Evolutionary conservation across 2,329 filamentous ascomycete species (phyloP).

Genomic region (Fusarium compactum): DNA sequence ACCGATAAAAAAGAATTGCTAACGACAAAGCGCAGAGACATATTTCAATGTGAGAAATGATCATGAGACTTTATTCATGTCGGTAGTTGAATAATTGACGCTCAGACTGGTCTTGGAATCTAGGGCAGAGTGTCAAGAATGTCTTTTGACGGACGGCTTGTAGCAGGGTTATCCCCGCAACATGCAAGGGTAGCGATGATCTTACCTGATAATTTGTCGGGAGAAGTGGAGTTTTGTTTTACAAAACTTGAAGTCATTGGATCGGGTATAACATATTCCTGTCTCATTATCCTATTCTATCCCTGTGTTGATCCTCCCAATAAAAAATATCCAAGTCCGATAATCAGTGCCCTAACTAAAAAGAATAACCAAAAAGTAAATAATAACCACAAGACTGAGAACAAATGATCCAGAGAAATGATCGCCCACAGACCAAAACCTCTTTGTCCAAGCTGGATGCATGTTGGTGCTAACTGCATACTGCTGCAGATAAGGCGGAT

Average conservation of each 20-base stretch:
- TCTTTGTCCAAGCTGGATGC: constrained; percentile 1
- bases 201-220: not conserved
- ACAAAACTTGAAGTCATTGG: no score
- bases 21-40: not conserved
- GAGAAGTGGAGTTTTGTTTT: not conserved
- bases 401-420: not conserved
- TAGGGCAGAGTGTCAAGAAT: no score
- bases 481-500: constrained; percentile 8
- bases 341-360: not conserved
- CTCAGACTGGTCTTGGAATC: not conserved
- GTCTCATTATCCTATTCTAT: not conserved
- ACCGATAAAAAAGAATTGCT: no score
- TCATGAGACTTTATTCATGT: not conserved
- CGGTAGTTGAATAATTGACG: not conserved
- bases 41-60: not conserved
- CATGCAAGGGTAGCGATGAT: not conserved
- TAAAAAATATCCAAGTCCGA: no score
- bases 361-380: constrained; percentile 7
- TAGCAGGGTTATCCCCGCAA: not conserved
- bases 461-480: not conserved
- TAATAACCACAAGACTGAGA: not conserved
- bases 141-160: not conserved
- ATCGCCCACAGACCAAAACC: not conserved
- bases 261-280: not conserved
- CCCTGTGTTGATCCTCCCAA: not conserved